These are phyloP conservation scores for Penicillium paradoxum DNA, from an alignment of 495 filamentous ascomycete species.

Conservation along the genomic window DNA sequence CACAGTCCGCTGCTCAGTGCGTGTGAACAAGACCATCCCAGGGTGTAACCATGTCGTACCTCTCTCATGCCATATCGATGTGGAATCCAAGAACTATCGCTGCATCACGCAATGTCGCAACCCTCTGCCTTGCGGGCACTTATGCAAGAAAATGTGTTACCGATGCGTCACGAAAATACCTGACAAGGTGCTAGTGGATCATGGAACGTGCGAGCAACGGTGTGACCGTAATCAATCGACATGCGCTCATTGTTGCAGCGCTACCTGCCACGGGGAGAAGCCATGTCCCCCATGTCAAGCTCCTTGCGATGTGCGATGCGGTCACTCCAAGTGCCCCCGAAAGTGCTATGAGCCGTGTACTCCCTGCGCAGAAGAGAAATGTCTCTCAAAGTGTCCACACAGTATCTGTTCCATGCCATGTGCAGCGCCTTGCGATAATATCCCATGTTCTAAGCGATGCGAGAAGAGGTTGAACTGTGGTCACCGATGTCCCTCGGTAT, in stretches of 20 bases:
- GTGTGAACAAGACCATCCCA: conserved; percentile 41
- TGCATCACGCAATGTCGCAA: conserved; percentile 47
- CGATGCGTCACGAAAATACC: conserved; percentile 38
- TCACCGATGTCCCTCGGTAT: conserved; percentile 63
- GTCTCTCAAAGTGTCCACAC: conserved; percentile 55
- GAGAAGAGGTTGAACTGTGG: conserved; percentile 53
- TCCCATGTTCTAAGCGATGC: conserved; percentile 66
- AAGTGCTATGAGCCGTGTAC: conserved; percentile 59
- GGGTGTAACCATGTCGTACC: conserved; percentile 51
- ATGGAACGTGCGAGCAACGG: conserved; percentile 45
- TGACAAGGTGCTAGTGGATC: conserved; percentile 29
- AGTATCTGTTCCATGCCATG: conserved; percentile 58
- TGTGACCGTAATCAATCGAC: conserved; percentile 53
- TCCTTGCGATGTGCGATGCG: conserved; percentile 58
- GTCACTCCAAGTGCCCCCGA: conserved; percentile 55
- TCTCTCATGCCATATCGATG: conserved; percentile 47
- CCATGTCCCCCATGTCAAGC: conserved; percentile 51
- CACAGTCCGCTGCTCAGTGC: conserved; percentile 31
- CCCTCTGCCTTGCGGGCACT: conserved; percentile 55
- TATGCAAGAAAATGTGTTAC: conserved; percentile 49
- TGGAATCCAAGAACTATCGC: conserved; percentile 25
- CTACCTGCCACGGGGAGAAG: conserved; percentile 49
- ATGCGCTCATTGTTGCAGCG: conserved; percentile 54
- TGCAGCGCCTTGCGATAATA: conserved; percentile 54
- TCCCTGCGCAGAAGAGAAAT: conserved; percentile 56